Base-by-base conservation (phyloP, 2,329 filamentous ascomycete species). In the Pseudopithomyces chartarum region DNA sequence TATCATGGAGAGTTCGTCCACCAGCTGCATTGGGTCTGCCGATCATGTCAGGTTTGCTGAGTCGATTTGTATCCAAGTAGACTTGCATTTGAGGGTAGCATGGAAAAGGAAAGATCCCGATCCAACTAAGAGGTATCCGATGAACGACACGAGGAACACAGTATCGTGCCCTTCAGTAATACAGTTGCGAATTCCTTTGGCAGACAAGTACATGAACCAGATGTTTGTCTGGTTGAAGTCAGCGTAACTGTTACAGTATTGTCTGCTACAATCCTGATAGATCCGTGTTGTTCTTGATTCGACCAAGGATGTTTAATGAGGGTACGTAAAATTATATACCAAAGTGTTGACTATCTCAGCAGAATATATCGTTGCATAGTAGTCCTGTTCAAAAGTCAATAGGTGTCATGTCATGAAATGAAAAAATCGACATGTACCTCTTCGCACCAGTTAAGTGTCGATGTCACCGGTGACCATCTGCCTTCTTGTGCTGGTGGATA, bases 281-380 rank as follows among this genome's bases (percentile, higher is more conserved):
- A 5, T 19, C 38, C 3, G n/a, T n/a, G 38, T 10, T 40, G 38
- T 15, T 17, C 7, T 2, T 10, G 38, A 40, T 40, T 19, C 6
- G 7, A 19, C n/a, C 13, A 13, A 12, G n/a, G 13, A 19, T 40
- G 17, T 10, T 15, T 17, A 4, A 17, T 15, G 29, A 13, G 23
- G 8, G 19, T 6, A 8, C 1, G 15, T 38, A n/a, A 20, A 20
- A 7, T 2, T 10, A 22, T 3, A 39, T 40, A 50, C 47, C 32
- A 93, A 68, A 3, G 91, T 90, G 71, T 89, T 94, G 70, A 92
- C 85, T 44, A 93, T 86, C 71, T 93, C 90, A 34, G 90, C 90
- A 44, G 87, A 84, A 70, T 92, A 93, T 42, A 84, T 81, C 3
- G 89, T 92, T 36, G 88, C 86, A 79, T 89, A 89, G 76, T 90